Base-by-base conservation (phyloP, 139 green algal genomes). In the Micromonas commoda region DNA sequence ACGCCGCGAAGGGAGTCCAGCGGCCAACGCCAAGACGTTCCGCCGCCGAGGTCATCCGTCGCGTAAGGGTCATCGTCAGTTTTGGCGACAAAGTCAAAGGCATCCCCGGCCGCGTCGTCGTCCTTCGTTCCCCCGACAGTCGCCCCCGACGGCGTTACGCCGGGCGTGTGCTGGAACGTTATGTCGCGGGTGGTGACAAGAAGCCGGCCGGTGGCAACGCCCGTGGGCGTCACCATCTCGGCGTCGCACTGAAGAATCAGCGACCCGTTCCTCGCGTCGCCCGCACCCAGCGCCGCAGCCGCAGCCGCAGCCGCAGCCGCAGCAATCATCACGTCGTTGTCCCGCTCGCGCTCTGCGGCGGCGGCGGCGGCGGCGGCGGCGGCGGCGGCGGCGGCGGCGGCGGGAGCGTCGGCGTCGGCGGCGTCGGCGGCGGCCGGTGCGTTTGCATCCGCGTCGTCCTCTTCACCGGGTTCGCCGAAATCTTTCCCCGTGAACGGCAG, bases 31-130 rank as follows among this genome's bases (percentile, higher is more conserved):
- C 68, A 75, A 32, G 31, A 51, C 4, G n/a, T n/a, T n/a, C n/a
- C n/a, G n/a, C n/a, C n/a, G n/a, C n/a, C n/a, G n/a, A n/a, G n/a
- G n/a, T n/a, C n/a, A n/a, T n/a, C n/a, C n/a, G n/a, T n/a, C n/a
- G n/a, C n/a, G n/a, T n/a, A n/a, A n/a, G n/a, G n/a, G n/a, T n/a
- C n/a, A n/a, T n/a, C 85, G 3, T 83, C 76, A 71, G 86, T 74
- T 9, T 87, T 75, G 19, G 81, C 72, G 37, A 90, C 80, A 39
- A 91, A 90, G 63, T 86, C 72, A 26, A 73, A 34, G 28, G 75
- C 76, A 81, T 69, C 67, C 73, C n/a, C 86, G 80, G 51, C 80
- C 85, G n/a, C n/a, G n/a, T n/a, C n/a, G n/a, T n/a, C n/a, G n/a
- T n/a, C n/a, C n/a, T n/a, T n/a, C n/a, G n/a, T n/a, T n/a, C n/a